Evolutionary conservation across 257 asterid species (phyloP), one percentile per base, ranked within the genome.

Genomic region (Orobanche coerulescens): DNA sequence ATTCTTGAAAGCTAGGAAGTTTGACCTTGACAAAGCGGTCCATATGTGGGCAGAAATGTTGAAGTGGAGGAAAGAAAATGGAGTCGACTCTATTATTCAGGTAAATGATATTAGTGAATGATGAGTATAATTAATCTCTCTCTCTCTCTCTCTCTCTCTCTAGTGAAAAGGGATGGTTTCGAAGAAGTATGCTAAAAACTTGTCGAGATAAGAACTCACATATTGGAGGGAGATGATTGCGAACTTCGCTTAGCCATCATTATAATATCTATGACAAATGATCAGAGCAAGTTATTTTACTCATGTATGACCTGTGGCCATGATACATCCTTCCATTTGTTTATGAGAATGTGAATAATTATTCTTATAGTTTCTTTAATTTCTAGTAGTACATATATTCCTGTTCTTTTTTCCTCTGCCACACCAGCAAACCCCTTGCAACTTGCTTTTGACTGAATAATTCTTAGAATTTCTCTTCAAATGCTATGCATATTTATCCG

Each of bases 21-120:
- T 89, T 75, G 99, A 93, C 81, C 88, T 84, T 64, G 95, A 89
- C 60, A 93, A 89, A 80, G 68, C 96, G 2, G 66, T 79, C 49
- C 90, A 84, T 34, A 93, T 93, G 99, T 93, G 99, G 99, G 78
- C 55, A 30, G 99, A 93, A 73, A 93, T 93, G 99, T 80, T 93
- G 69, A 81, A 76, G 69, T 93, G 99, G 99, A 86, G 99, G 83
- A 76, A 76, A 75, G 97, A 86, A 66, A 79, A 86, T 59, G 81
- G 86, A 66, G 92, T 86, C 68, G 97, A 93, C 80, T 70, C 90
- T 44, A 83, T 89, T 65, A 71, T 85, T 65, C 85, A 85, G 97
- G 99, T 92, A 79, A 58, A 52, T 68, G 47, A 36, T 40, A 61
- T 37, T 43, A 37, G 58, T 43, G 31, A 34, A 47, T 60, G 50